Evolutionary conservation across 768 basidiomycete genomes (phyloP), one percentile per base, ranked within the genome.

Genomic region (Lactarius evosmus): DNA sequence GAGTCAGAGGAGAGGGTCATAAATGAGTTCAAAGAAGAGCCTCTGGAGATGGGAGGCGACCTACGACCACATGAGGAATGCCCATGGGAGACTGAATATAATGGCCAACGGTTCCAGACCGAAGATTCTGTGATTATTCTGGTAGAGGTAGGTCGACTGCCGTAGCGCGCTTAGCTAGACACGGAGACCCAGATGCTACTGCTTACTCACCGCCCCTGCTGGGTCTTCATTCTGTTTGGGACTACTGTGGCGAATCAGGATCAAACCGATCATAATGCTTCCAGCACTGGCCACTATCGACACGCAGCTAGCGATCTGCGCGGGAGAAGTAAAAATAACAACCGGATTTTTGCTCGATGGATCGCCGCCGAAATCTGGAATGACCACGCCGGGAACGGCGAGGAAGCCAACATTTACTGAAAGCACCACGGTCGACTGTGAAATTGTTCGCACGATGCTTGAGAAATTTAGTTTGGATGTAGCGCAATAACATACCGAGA

Each of bases 51-150:
- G 40, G 38, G 22, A 30, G n/a, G 22, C 9, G 11, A 78, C 83
- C 73, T 68, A 84, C 84, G 78, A 78, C 83, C 83, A 85, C 75
- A 85, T 78, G 34, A 85, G 74, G 29, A 85, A 72, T 1, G 82
- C 80, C 60, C 82, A 82, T 0, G 84, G 84, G 7, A 86, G 69
- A 62, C 81, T 79, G 61, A 83, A 83, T 56, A 83, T 69, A 27
- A 85, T 74, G 12, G 82, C 81, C 4, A 85, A 74, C 1, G 70
- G n/a, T 9, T 44, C 41, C 17, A 44, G 19, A 11, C 41, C 41
- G 3, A 44, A 44, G 9, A 8, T 3, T 8, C 4, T n/a, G 9
- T 44, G 41, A 22, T 3, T 22, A 22, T 11, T 46, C 44, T 46
- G 44, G 44, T 62, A 46, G 16, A 76, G 58, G 52, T 66, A 75